Evolutionary conservation across 2,329 filamentous ascomycete genomes (phyloP), one percentile per base, ranked within the genome.

Genomic region (Aspergillus unguis): DNA sequence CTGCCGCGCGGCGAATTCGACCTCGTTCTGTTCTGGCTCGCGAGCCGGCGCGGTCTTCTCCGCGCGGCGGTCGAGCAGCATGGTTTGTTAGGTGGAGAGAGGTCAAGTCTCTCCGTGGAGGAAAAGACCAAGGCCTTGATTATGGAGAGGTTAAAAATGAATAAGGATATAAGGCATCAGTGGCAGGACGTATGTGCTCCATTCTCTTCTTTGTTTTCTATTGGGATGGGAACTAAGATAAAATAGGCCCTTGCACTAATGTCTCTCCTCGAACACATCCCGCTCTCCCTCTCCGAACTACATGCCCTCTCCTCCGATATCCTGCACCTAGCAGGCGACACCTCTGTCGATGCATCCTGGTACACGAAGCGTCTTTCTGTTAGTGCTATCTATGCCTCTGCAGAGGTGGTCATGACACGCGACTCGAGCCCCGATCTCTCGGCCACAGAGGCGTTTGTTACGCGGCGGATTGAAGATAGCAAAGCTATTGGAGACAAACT

Each of bases 351-450:
- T 71, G 82, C 84, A 3, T 86, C 85, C 4, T 99, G 94, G 94
- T 99, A 99, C 63, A 85, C 85, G 2, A 87, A 86, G 67, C 79
- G 86, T 3, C 78, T 83, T 6, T 80, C 78, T 0, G 69, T 89
- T 26, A 79, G 82, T 0, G 79, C 80, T 2, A 78, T 88, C n/a
- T 90, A 88, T 66, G 90, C 90, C 47, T 84, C 85, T 32, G 82
- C 86, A 51, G 94, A 99, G 73, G 77, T 96, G 4, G 95, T 92
- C 74, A 96, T 97, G 91, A 96, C 91, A 25, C 91, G 87, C 54
- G 94, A 97, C 71, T 79, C 77, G 55, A 91, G 86, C 3, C 75
- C 80, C 0, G 83, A 82, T n/a, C 94, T 88, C 63, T 69, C 66
- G 7, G 88, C 92, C 57, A 97, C 94, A 3, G 85, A 85, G 59